A percentile compares a stretch with the other conserved stretches of the same genome.
These are phyloP conservation scores for Wickerhamiella azymoides DNA, from an alignment of 805 yeast species.

Conservation along the genomic window DNA sequence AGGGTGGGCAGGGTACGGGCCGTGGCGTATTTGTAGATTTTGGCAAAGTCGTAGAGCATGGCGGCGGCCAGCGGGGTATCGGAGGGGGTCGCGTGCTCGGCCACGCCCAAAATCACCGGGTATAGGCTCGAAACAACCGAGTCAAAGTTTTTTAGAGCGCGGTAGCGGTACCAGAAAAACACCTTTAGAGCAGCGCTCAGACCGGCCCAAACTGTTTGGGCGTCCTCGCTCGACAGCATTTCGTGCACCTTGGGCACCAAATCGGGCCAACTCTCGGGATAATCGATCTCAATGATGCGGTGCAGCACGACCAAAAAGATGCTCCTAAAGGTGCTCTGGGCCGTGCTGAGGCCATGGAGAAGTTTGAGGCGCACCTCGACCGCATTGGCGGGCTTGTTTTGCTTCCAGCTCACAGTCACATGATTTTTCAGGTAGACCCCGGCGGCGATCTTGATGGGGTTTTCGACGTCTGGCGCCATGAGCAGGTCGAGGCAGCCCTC, in stretches of 20 bases:
- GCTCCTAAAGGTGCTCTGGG: conserved; percentile 30
- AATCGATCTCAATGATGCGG: conserved; percentile 38
- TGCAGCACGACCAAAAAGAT: conserved; percentile 36
- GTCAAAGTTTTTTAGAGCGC: conserved; percentile 39
- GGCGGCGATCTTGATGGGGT: conserved; percentile 50
- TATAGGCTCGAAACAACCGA: conserved; percentile 41
- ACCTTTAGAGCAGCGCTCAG: conserved; percentile 57
- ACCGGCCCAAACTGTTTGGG: conserved; percentile 47
- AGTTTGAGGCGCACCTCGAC: conserved; percentile 58
- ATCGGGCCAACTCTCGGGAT: conserved; percentile 41
- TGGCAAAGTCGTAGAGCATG: conserved; percentile 58
- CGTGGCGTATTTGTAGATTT: conserved; percentile 65
- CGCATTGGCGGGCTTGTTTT: conserved; percentile 46
- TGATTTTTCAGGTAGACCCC: conserved; percentile 75
- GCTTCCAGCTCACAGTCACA: conserved; percentile 48
- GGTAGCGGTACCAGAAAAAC: conserved; percentile 59
- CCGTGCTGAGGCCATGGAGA: conserved; percentile 43
- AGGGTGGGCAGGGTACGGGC: conserved; percentile 39
- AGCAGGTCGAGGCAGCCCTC: conserved; percentile 44
- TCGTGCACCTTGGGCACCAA: conserved; percentile 34
- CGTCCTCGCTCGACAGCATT: conserved; percentile 33
- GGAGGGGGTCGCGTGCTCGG: conserved; percentile 36
- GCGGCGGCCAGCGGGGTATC: conserved; percentile 43
- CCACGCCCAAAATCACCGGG: conserved; percentile 54
- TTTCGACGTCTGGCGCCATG: conserved; percentile 35